phyloP scores from a whole-genome alignment of 495 filamentous ascomycete genomes.

The Lindgomyces ingoldianus region DNA sequence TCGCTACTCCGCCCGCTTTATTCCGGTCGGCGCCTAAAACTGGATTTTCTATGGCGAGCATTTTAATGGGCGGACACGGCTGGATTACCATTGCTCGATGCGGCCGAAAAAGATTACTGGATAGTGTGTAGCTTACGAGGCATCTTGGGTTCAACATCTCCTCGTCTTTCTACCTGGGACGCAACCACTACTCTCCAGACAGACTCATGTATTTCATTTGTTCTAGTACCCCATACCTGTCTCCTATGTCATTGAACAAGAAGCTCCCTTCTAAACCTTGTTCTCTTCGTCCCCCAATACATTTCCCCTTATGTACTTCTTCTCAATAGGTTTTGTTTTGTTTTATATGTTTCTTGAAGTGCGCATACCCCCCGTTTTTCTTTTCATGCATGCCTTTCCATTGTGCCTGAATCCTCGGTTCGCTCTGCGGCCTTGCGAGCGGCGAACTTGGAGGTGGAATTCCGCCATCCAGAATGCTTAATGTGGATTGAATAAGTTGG shows the following conservation, averaged over 20 bases:
- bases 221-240: conserved; percentile 7
- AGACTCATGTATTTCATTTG: neutral
- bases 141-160: conserved; percentile 2
- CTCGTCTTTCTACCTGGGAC: conserved; percentile 5
- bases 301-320: conserved; percentile 2
- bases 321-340: neutral
- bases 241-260: conserved; percentile 10
- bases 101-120: neutral
- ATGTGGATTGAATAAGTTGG: neutral
- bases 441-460: too few species aligned
- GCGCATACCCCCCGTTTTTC: conserved; percentile 12
- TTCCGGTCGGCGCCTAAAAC: too few species aligned
- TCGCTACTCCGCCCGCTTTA: too few species aligned
- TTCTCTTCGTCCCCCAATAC: neutral
- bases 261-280: neutral
- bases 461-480: neutral
- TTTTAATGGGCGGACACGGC: neutral
- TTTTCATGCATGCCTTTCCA: conserved; percentile 6
- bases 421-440: too few species aligned
- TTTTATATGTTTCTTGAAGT: conserved; percentile 6
- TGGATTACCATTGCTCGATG: neutral
- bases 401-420: neutral
- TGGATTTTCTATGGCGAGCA: neutral
- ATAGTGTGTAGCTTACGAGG: conserved; percentile 9
- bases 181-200: neutral